Evolutionary conservation across 768 basidiomycete species (phyloP).

Genomic region (Trametes punicea): DNA sequence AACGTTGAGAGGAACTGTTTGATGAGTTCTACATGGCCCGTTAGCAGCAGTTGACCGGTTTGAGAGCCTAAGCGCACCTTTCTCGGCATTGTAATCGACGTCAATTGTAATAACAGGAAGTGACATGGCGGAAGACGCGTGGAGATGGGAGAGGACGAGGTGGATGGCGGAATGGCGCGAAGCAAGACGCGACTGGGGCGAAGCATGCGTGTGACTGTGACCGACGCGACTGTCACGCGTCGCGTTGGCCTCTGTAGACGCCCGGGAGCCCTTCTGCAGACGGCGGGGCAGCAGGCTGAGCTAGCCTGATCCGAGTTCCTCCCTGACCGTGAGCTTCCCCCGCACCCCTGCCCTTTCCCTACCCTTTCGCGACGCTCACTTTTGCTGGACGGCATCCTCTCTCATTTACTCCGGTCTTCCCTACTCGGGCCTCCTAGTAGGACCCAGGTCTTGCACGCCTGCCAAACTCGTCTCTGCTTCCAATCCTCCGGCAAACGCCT

Average conservation of each 20-base stretch:
- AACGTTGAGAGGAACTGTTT: constrained; percentile 67
- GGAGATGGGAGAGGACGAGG: constrained; percentile 23
- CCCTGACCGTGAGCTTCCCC: too few relatives aligned
- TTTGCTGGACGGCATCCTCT: too few relatives aligned
- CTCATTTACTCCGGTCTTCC: too few relatives aligned
- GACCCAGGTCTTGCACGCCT: too few relatives aligned
- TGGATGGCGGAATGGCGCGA: constrained; percentile 23
- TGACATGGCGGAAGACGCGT: constrained; percentile 50
- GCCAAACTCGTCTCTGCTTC: too few relatives aligned
- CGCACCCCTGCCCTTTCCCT: too few relatives aligned
- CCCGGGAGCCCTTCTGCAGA: too few relatives aligned
- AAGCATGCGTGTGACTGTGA: neutral
- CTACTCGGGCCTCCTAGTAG: too few relatives aligned
- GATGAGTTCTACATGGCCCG: constrained; percentile 53
- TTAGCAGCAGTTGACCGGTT: neutral
- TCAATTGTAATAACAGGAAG: constrained; percentile 56
- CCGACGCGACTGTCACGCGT: neutral
- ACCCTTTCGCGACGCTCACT: too few relatives aligned
- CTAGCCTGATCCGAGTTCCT: too few relatives aligned
- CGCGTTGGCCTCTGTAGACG: neutral
- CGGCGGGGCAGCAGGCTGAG: too few relatives aligned
- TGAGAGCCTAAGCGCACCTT: constrained; percentile 41
- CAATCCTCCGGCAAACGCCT: too few relatives aligned
- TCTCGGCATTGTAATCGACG: constrained; percentile 69
- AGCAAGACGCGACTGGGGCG: constrained; percentile 23